Conservation (phyloP, 306 rosid genomes). For the Quercus gilva region DNA sequence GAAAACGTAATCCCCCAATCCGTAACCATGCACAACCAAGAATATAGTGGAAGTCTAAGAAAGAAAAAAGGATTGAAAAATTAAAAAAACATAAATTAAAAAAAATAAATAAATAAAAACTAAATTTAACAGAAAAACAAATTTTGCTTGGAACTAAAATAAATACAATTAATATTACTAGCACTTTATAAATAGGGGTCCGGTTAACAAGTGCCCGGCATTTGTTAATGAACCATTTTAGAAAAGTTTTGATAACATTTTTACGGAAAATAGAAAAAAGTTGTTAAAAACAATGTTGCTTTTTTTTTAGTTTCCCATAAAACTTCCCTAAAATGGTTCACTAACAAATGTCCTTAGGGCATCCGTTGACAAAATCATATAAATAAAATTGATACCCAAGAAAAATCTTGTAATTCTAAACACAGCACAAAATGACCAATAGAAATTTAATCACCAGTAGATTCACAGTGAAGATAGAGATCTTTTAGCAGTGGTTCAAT, state of each 20-base stretch:
- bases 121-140: background rate
- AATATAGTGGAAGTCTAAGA: constrained; percentile 41
- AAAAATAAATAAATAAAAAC: too few relatives aligned
- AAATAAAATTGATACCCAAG: too few relatives aligned
- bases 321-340: too few relatives aligned
- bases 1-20: constrained; percentile 70
- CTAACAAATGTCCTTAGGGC: too few relatives aligned
- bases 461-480: constrained; percentile 44
- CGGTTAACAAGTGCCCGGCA: too few relatives aligned
- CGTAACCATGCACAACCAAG: constrained; percentile 73
- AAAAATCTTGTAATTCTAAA: background rate
- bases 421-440: background rate
- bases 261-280: too few relatives aligned
- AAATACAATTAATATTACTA: background rate
- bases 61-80: background rate
- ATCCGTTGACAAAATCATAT: too few relatives aligned
- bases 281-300: too few relatives aligned
- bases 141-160: background rate
- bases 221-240: too few relatives aligned
- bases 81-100: background rate
- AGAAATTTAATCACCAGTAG: constrained; percentile 45
- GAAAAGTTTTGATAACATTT: too few relatives aligned
- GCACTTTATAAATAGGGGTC: background rate
- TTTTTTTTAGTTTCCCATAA: too few relatives aligned
- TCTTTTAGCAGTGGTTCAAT: constrained; percentile 65